Evolutionary conservation across 441 rosid species (phyloP).

Genomic region (Corymbia calophylla): DNA sequence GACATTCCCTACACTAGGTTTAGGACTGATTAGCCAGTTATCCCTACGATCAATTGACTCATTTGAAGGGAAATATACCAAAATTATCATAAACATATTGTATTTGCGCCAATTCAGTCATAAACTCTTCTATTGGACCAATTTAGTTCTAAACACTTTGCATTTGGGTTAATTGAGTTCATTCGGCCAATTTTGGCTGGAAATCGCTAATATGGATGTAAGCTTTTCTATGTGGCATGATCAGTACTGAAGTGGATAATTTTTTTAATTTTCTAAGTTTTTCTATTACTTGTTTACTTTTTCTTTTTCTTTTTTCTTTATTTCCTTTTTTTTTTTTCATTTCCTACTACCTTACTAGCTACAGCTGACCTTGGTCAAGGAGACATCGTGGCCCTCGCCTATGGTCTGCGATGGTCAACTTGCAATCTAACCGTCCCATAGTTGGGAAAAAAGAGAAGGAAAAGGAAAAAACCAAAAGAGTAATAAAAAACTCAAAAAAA

Average conservation of each 20-base stretch:
- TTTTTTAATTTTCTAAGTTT: no score
- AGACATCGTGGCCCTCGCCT: neutral
- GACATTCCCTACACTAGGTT: neutral
- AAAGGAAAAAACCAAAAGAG: no score
- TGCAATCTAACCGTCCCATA: accelerated
- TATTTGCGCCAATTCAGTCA: accelerated
- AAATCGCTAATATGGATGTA: neutral
- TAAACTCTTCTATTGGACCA: no score
- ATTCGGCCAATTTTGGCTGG: neutral
- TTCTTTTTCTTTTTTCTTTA: no score
- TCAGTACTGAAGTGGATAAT: accelerated
- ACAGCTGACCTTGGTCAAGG: no score
- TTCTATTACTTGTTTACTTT: neutral
- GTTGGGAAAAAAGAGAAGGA: neutral
- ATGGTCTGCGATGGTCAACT: accelerated
- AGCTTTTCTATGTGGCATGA: neutral
- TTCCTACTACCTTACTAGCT: neutral
- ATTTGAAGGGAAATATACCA: neutral
- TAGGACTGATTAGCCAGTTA: neutral
- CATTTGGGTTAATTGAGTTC: neutral
- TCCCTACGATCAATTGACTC: neutral
- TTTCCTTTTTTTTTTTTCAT: neutral
- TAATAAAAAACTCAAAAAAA: no score
- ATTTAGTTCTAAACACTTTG: neutral
- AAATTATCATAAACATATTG: neutral